These are phyloP conservation scores for Acacia confusa DNA, from an alignment of 306 rosid genomes.

Conservation along the genomic window DNA sequence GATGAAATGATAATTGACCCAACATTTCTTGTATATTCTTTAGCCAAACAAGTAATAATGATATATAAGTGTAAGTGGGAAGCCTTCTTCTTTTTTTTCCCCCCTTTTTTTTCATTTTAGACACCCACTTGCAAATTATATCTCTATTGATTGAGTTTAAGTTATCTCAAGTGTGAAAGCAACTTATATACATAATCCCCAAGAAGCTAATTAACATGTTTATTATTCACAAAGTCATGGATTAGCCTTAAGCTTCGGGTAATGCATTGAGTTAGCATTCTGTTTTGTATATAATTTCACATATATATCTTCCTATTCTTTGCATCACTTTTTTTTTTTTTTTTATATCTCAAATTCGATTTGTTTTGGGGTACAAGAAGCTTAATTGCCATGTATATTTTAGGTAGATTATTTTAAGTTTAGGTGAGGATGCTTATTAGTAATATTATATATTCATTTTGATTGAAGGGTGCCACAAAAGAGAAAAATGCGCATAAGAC, in stretches of 20 bases:
- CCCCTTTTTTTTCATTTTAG: neutral
- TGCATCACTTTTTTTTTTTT: neutral
- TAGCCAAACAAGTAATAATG: constrained; percentile 52
- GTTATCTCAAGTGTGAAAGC: neutral
- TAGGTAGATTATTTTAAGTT: neutral
- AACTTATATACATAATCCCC: neutral
- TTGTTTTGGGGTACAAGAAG: neutral
- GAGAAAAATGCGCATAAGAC: neutral
- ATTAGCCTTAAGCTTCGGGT: neutral
- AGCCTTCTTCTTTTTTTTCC: constrained; percentile 21
- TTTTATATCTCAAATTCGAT: neutral
- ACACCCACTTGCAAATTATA: neutral
- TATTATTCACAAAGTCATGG: neutral
- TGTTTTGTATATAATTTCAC: neutral
- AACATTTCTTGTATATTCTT: constrained; percentile 24
- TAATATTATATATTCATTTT: no score
- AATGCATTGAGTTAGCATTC: neutral
- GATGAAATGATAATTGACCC: constrained; percentile 32
- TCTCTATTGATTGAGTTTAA: neutral
- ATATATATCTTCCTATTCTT: neutral
- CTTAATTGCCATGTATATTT: neutral
- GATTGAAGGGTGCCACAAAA: neutral
- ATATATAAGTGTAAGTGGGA: constrained; percentile 37
- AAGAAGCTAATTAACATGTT: neutral
- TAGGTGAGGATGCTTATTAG: neutral